phyloP scores from a whole-genome alignment of 1,284 basidiomycete species.

The Apiotrichum porosum region DNA sequence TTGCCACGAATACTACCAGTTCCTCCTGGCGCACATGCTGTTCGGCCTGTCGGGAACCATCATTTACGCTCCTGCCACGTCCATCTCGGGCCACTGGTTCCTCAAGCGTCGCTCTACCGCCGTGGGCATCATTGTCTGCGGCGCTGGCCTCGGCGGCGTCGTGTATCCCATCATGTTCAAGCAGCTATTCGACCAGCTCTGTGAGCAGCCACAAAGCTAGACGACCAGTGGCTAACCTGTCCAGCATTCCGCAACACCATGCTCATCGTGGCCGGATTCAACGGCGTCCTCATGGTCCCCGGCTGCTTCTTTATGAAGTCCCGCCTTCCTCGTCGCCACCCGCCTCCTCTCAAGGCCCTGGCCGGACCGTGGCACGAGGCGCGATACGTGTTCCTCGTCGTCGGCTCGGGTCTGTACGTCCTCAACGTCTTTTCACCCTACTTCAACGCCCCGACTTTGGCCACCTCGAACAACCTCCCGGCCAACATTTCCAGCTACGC shows the following conservation, averaged over 20 bases:
- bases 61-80: constrained; percentile 41
- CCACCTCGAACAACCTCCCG: constrained; percentile 6
- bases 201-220: constrained; percentile 20
- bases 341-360: constrained; percentile 11
- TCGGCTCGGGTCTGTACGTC: constrained; percentile 22
- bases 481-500: constrained; percentile 17
- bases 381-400: constrained; percentile 29
- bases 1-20: constrained; percentile 44
- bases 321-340: constrained; percentile 19
- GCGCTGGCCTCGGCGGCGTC: constrained; percentile 42
- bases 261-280: constrained; percentile 22
- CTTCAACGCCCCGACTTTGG: constrained; percentile 31
- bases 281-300: constrained; percentile 19
- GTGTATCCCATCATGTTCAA: constrained; percentile 43
- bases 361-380: constrained; percentile 29
- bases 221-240: not conserved
- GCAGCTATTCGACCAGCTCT: constrained; percentile 28
- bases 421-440: constrained; percentile 28
- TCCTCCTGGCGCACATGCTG: constrained; percentile 39
- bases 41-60: constrained; percentile 38
- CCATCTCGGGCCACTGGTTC: constrained; percentile 47
- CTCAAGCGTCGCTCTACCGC: constrained; percentile 36
- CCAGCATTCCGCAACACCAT: constrained; percentile 19
- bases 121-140: constrained; percentile 41
- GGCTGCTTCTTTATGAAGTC: constrained; percentile 21